Conservation (phyloP, 139 green algal species). For the Nannochloris sp. region DNA sequence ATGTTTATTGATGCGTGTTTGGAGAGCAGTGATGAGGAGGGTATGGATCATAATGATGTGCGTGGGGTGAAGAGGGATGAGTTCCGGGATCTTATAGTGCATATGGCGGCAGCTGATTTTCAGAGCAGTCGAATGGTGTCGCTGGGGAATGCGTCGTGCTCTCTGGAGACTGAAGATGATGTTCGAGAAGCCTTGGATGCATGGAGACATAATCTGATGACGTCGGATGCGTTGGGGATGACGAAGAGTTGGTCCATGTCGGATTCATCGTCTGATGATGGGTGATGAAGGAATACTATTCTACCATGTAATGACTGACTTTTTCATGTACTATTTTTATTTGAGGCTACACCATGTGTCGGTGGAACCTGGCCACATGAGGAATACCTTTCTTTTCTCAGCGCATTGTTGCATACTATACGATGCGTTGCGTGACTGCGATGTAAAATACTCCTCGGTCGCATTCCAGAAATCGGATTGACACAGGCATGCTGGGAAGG, state of each 20-base stretch:
- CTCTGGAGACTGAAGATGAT: constrained; percentile 24
- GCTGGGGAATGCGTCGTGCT: constrained; percentile 3
- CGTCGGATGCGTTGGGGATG: neutral
- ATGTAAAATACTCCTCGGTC: neutral
- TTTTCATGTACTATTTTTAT: too few species aligned
- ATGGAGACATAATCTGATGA: constrained; percentile 18
- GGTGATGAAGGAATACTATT: too few species aligned
- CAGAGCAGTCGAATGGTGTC: constrained; percentile 8
- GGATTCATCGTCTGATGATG: too few species aligned
- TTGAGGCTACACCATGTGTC: too few species aligned
- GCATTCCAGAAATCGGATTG: neutral
- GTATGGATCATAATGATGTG: too few species aligned
- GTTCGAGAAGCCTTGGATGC: constrained; percentile 17
- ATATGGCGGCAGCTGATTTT: constrained; percentile 44
- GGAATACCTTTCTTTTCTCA: too few species aligned
- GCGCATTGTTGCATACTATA: too few species aligned
- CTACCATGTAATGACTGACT: too few species aligned
- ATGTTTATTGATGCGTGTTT: constrained; percentile 34
- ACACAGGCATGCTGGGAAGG: neutral
- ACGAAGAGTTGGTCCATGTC: neutral
- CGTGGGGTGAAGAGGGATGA: constrained; percentile 13
- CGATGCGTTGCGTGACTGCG: too few species aligned
- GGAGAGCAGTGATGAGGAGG: constrained; percentile 13
- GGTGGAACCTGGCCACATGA: too few species aligned
- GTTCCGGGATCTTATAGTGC: constrained; percentile 36